These are phyloP conservation scores for Suillus sp. DNA, from an alignment of 768 basidiomycete species.

Conservation along the genomic window DNA sequence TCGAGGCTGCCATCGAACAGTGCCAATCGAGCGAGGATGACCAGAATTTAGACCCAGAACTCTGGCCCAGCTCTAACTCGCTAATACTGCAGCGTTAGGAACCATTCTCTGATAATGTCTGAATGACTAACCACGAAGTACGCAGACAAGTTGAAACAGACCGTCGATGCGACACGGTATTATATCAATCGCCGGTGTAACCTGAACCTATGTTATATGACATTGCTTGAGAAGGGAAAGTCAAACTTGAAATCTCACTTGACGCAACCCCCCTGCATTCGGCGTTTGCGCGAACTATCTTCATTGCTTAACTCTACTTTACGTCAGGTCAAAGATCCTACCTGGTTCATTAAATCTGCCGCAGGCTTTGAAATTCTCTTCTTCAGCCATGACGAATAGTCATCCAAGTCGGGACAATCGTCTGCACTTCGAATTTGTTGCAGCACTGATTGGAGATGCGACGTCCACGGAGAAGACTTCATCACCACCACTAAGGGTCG, in stretches of 20 bases:
- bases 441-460: slow-evolving; percentile 44
- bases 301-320: neutral
- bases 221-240: neutral
- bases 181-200: slow-evolving; percentile 8
- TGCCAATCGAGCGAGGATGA: slow-evolving; percentile 20
- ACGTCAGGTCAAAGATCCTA: slow-evolving; percentile 12
- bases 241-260: neutral
- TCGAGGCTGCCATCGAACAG: slow-evolving; percentile 9
- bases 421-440: slow-evolving; percentile 26
- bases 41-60: slow-evolving; percentile 23
- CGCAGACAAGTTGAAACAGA: slow-evolving; percentile 21
- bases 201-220: neutral
- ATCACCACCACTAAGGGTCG: neutral
- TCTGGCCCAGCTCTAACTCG: slow-evolving; percentile 20
- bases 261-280: neutral
- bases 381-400: slow-evolving; percentile 35
- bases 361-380: slow-evolving; percentile 32
- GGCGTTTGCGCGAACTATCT: neutral
- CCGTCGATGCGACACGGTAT: slow-evolving; percentile 24
- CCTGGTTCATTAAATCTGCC: slow-evolving; percentile 31
- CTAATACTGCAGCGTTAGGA: slow-evolving; percentile 11
- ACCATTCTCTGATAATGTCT: neutral
- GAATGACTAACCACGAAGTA: slow-evolving; percentile 7
- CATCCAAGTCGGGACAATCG: slow-evolving; percentile 15
- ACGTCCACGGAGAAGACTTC: slow-evolving; percentile 46